Percentiles rank a stretch among this genome's conserved stretches.
Evolutionary conservation across 2,329 filamentous ascomycete species (phyloP).

Genomic region (Neocatenulostroma microsporum): DNA sequence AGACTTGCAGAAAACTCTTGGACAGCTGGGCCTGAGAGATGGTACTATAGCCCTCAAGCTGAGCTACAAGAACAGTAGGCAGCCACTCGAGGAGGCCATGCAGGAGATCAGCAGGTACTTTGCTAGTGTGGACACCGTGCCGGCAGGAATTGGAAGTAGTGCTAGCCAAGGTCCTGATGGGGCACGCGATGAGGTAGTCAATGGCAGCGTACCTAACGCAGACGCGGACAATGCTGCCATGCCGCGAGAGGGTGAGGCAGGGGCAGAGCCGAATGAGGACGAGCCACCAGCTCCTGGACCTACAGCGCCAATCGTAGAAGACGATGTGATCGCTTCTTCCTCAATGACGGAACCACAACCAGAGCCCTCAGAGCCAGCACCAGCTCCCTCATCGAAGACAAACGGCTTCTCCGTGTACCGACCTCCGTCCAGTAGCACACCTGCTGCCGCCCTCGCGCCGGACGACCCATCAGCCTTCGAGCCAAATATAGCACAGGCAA

Average conservation of each 20-base stretch:
- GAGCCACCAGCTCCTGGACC: constrained; percentile 17
- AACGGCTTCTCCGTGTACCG: constrained; percentile 54
- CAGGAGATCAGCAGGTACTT: constrained; percentile 71
- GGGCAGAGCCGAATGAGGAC: constrained; percentile 21
- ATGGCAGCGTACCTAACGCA: constrained; percentile 18
- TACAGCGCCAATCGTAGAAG: constrained; percentile 16
- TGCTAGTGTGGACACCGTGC: constrained; percentile 35
- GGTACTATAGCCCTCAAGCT: constrained; percentile 74
- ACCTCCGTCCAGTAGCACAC: constrained; percentile 64
- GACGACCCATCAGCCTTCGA: constrained; percentile 69
- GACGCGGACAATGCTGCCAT: constrained; percentile 17
- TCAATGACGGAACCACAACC: constrained; percentile 16
- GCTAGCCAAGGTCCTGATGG: constrained; percentile 19
- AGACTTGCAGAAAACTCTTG: constrained; percentile 82
- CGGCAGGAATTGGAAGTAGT: constrained; percentile 12
- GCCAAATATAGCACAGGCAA: constrained; percentile 67
- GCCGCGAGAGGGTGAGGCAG: constrained; percentile 17
- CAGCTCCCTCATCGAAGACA: constrained; percentile 14
- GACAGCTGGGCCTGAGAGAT: constrained; percentile 77
- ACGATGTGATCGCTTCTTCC: constrained; percentile 25
- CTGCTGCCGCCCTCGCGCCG: constrained; percentile 59
- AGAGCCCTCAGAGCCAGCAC: constrained; percentile 11
- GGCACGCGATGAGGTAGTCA: constrained; percentile 20
- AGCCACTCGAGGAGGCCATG: constrained; percentile 80
- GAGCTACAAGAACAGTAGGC: constrained; percentile 65